Base-by-base conservation (phyloP, 106 monocot genomes). In the Dioscorea zingiberensis region DNA sequence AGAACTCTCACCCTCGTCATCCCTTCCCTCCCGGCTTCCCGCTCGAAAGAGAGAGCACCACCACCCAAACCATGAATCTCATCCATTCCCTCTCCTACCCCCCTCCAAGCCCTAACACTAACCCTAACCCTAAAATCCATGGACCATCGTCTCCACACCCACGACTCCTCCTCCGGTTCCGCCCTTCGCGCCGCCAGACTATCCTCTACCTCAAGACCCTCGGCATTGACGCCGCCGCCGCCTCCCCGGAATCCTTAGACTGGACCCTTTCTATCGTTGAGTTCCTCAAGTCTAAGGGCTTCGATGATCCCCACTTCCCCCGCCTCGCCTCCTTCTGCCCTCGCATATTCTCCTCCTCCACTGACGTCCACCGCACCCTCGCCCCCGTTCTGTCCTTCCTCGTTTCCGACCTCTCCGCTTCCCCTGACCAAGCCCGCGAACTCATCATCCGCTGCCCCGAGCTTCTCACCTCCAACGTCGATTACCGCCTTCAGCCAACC, bases 401-500 rank as follows among this genome's bases (percentile, higher is more conserved):
- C 71, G 13, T 55, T 48, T 27, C 53, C 47, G 76, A 76, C 12
- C 74, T 83, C 53, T 47, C 69, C 27, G 69, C 70, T 0, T 54
- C 65, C 1, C 66, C 65, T 7, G 54, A 70, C 10, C 71, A 69
- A 58, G 59, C 71, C 22, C 63, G 45, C 27, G 71, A 68, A 16
- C 60, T 83, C 54, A 44, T 83, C 60, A 61, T 68, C 68, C 76
- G 73, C 2, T 71, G 87, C 49, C 83, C 77, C 5, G 25, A 62
- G 8, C 66, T 80, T 22, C 71, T 74, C 16, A 22, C 63, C 38
- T 58, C 56, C 65, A 63, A 56, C 56, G 76, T 74, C 48, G 76
- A 48, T n/a, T 23, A 58, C 53, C 73, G 76, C 1, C 87, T 87
- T 28, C 59, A 70, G n/a, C 87, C 82, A 47, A 87, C 79, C 12